Evolutionary conservation across 345 rosid genomes (phyloP), one percentile per base, ranked within the genome.

Genomic region (Jatropha curcas): DNA sequence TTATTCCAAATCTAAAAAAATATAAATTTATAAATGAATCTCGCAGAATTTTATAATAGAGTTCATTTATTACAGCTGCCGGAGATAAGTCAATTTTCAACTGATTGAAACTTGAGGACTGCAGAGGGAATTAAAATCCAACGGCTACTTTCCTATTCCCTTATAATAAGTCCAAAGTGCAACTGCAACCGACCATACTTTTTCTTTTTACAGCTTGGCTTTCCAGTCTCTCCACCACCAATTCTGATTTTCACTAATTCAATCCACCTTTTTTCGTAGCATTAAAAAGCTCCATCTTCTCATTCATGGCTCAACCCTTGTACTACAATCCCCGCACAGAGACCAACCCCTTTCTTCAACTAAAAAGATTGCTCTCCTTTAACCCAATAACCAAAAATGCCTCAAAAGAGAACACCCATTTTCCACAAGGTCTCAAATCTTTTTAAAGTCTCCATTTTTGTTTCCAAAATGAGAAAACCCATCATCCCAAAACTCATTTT

Each of bases 401-500:
- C 14, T 3, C 50, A 65, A 68, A 59, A 60, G n/a, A 70, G 75
- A 75, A 30, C 41, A 10, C 70, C 69, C 65, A 68, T 86, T 64
- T 75, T 79, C 71, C 74, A 67, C 1, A 86, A 77, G 66, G 80
- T 85, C 67, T 71, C 89, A 0, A 77, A 61, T 57, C 71, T 80
- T 25, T 74, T 84, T 50, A 80, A 71, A 74, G 55, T 74, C 22
- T 76, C 88, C 4, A 56, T 81, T 67, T 34, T 55, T 62, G 28
- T 74, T 19, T 53, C 83, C 60, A 78, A 58, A 58, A 61, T 85
- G 70, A 82, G 80, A 78, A 88, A 83, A 74, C 82, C 83, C n/a
- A 73, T 71, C 27, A 70, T 77, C 35, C 79, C 78, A 2, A 75
- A 71, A 60, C 86, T 82, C 73, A 31, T 73, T 53, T 64, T 76